These are phyloP conservation scores for Wickerhamiella allomyrinae DNA, from an alignment of 805 yeast genomes.

Conservation along the genomic window DNA sequence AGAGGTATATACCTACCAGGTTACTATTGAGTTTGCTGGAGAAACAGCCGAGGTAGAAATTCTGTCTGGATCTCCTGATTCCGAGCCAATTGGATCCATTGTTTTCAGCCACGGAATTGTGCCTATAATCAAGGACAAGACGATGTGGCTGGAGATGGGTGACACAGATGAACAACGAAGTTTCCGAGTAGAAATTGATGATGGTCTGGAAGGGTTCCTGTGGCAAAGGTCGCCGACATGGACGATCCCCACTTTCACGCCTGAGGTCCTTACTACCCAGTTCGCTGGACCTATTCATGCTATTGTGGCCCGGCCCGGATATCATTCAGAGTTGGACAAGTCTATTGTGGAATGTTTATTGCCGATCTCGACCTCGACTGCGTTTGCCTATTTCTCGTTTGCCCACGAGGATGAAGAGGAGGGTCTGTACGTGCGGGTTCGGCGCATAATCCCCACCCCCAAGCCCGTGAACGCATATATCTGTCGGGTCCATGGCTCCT, in stretches of 20 bases:
- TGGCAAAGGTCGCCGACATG: background rate
- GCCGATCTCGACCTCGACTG: background rate
- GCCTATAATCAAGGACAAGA: background rate
- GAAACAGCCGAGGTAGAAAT: background rate
- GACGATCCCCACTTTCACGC: background rate
- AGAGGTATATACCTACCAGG: background rate
- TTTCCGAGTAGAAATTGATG: background rate
- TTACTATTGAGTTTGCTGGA: background rate
- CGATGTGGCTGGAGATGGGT: background rate
- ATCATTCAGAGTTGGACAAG: background rate
- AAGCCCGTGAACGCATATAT: background rate
- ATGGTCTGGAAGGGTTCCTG: background rate
- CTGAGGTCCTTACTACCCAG: background rate
- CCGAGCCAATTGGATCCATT: background rate
- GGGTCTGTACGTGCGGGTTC: background rate
- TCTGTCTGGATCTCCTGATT: too few species aligned
- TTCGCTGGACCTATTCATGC: background rate
- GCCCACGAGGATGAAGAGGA: background rate
- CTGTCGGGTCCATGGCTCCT: background rate
- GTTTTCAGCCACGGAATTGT: background rate
- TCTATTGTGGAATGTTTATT: background rate
- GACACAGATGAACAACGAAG: background rate
- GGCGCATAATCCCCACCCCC: background rate
- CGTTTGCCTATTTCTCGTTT: background rate
- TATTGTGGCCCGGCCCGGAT: background rate